Evolutionary conservation across 192 early-diverging fungal genomes (phyloP).

Genomic region (Backusella sp.): DNA sequence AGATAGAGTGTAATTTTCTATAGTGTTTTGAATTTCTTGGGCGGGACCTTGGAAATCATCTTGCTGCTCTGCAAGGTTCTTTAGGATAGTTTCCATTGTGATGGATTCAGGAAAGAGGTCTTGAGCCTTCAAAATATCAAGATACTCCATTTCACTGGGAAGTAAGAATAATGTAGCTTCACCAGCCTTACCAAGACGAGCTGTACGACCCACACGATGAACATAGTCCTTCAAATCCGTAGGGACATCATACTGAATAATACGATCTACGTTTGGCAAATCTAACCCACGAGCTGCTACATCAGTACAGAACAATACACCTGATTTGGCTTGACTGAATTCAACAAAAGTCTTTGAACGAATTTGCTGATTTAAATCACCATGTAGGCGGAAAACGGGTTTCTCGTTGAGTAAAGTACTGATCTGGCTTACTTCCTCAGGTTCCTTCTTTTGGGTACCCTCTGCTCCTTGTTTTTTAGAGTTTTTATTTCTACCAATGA

Average conservation of each 20-base stretch:
- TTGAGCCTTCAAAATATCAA: slow-evolving; percentile 63
- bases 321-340: slow-evolving; percentile 63
- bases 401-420: slow-evolving; percentile 69
- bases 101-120: slow-evolving; percentile 52
- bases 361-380: slow-evolving; percentile 77
- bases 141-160: slow-evolving; percentile 84
- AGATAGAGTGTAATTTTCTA: slow-evolving; percentile 73
- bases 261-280: slow-evolving; percentile 86
- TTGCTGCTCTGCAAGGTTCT: slow-evolving; percentile 49
- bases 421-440: slow-evolving; percentile 15
- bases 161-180: slow-evolving; percentile 83
- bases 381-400: slow-evolving; percentile 84
- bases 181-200: slow-evolving; percentile 88
- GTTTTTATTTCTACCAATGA: slow-evolving; percentile 8
- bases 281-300: slow-evolving; percentile 98
- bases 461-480: neutral
- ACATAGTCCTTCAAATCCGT: slow-evolving; percentile 94
- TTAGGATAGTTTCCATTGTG: slow-evolving; percentile 61
- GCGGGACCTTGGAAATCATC: slow-evolving; percentile 49
- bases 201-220: slow-evolving; percentile 96
- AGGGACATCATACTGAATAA: slow-evolving; percentile 97
- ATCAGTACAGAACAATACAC: slow-evolving; percentile 93
- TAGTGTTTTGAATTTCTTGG: slow-evolving; percentile 50
- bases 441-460: neutral
- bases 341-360: slow-evolving; percentile 74